Base-by-base conservation (phyloP, 1,284 basidiomycete genomes). In the Xerocomus amazonicus region DNA sequence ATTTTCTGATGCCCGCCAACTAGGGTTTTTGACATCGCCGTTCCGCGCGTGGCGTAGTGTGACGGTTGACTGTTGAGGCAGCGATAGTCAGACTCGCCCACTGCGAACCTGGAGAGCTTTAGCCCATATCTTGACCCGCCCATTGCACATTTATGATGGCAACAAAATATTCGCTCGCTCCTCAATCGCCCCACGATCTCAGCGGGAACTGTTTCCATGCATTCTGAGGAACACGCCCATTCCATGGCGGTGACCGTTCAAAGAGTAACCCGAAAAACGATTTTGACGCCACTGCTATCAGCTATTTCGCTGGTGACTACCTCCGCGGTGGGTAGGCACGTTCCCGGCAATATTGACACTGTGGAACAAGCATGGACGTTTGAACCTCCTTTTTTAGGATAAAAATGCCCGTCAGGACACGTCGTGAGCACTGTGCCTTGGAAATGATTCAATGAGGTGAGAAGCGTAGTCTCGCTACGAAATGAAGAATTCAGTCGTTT, bases 371-470 rank as follows among this genome's bases (percentile, higher is more conserved):
- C 32, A 27, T 26, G 7, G 4, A 23, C 19, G 19, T 23, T 23
- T 23, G 19, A 29, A 33, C 44, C 34, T 27, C 38, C 26, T 26
- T 32, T 32, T 44, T 44, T 35, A 32, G 32, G 41, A 39, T 41
- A 46, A 27, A 31, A 38, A 43, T 51, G 31, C 37, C 29, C 44
- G 44, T 50, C 37, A 51, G 12, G 43, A 46, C 48, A 50, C 13
- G 42, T 12, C 28, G 39, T n/a, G 41, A 33, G 42, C 37, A 43
- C 33, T 29, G 32, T 45, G 43, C 49, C 51, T 59, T 52, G 50
- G 36, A 41, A 54, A 34, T 38, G 33, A 41, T 44, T 32, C 39
- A 47, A 44, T 13, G 47, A 38, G 28, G 41, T 38, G 23, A 40
- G 27, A 33, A 43, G 40, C 28, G 37, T 43, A 38, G n/a, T 43